Evolutionary conservation across 768 basidiomycete genomes (phyloP).

Genomic region (Macrocybe gigantea): DNA sequence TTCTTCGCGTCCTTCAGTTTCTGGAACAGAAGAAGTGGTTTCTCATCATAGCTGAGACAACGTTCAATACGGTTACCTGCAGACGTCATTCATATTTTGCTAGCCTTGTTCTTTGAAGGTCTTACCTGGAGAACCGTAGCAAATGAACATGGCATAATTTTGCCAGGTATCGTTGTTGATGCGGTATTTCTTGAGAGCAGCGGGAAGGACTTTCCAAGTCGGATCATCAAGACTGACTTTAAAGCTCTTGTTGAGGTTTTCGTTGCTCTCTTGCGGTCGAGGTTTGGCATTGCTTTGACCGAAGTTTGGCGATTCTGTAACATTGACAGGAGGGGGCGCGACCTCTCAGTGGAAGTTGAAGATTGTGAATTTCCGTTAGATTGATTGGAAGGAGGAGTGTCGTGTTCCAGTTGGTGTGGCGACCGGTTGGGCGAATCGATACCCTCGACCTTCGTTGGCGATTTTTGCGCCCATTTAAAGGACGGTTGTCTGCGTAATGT

Average conservation of each 20-base stretch:
- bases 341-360: conserved; percentile 23
- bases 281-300: conserved; percentile 36
- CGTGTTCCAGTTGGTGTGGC: conserved; percentile 74
- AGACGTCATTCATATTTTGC: background rate
- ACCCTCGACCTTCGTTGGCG: conserved; percentile 66
- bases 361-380: conserved; percentile 20
- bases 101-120: background rate
- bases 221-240: conserved; percentile 97
- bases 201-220: conserved; percentile 97
- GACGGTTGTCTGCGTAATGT: conserved; percentile 69
- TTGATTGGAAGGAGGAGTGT: conserved; percentile 40
- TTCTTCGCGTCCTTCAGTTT: conserved; percentile 96
- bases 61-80: conserved; percentile 79
- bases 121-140: conserved; percentile 88
- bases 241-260: conserved; percentile 82
- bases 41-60: conserved; percentile 96
- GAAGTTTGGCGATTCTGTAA: conserved; percentile 26
- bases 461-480: conserved; percentile 84
- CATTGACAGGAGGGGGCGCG: conserved; percentile 23
- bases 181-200: conserved; percentile 97
- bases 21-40: conserved; percentile 94
- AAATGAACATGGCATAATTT: conserved; percentile 99
- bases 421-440: conserved; percentile 77
- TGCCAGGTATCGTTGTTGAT: conserved; percentile 99
- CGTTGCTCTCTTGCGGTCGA: conserved; percentile 58